Conservation (phyloP, 1,284 basidiomycete genomes). For the Papiliotrema fonsecae region DNA sequence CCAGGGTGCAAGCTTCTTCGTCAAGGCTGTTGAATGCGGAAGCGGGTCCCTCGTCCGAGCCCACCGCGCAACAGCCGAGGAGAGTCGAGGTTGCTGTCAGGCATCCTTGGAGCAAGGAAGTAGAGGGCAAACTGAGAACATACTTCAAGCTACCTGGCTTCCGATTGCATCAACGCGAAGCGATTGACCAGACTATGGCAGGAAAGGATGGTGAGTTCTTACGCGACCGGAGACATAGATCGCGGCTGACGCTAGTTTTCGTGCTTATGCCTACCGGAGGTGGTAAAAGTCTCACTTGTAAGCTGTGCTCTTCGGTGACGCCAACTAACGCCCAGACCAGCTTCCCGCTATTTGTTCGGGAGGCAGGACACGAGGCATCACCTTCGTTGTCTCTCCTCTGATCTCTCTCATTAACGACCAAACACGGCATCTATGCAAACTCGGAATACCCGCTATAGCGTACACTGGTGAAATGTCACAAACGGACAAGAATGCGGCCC, state of each 20-base stretch:
- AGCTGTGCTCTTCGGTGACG: slow-evolving; percentile 23
- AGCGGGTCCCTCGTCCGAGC: slow-evolving; percentile 12
- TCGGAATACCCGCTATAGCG: slow-evolving; percentile 66
- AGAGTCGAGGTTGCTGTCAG: slow-evolving; percentile 24
- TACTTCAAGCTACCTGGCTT: slow-evolving; percentile 69
- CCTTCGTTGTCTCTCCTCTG: slow-evolving; percentile 86
- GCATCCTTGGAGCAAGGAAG: slow-evolving; percentile 56
- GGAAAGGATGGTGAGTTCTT: slow-evolving; percentile 59
- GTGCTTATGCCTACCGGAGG: slow-evolving; percentile 97
- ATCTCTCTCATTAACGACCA: slow-evolving; percentile 90
- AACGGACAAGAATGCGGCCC: slow-evolving; percentile 47
- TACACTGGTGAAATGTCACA: slow-evolving; percentile 60
- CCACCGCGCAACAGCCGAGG: slow-evolving; percentile 5
- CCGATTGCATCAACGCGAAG: slow-evolving; percentile 79
- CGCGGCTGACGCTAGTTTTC: slow-evolving; percentile 56
- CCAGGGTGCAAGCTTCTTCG: slow-evolving; percentile 12
- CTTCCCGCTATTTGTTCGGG: slow-evolving; percentile 76
- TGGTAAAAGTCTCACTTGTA: slow-evolving; percentile 79
- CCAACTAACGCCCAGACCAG: slow-evolving; percentile 50
- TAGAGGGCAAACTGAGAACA: slow-evolving; percentile 58
- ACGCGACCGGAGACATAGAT: background rate
- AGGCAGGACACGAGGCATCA: slow-evolving; percentile 73
- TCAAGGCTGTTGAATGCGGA: slow-evolving; percentile 5
- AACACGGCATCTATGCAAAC: slow-evolving; percentile 63
- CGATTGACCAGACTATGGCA: slow-evolving; percentile 69